phyloP scores from a whole-genome alignment of 805 yeast species.

The Candida hispaniensis region DNA sequence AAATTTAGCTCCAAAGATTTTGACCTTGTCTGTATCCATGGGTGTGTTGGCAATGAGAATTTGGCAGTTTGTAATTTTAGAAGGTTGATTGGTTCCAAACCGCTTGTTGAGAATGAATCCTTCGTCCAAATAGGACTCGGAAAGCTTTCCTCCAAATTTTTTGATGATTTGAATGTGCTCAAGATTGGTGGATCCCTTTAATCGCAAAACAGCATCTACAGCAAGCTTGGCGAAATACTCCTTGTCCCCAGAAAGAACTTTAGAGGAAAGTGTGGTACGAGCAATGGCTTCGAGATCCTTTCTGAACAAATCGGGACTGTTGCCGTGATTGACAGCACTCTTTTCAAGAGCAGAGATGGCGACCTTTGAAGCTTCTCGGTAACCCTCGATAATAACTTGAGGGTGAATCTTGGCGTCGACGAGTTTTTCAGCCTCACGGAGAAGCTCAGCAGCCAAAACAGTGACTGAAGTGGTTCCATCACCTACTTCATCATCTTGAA shows the following conservation, averaged over 20 bases:
- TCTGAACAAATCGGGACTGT: constrained; percentile 48
- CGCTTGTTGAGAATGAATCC: constrained; percentile 87
- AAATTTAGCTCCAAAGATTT: constrained; percentile 94
- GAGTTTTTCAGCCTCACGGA: constrained; percentile 89
- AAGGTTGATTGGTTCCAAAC: constrained; percentile 93
- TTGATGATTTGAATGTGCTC: constrained; percentile 90
- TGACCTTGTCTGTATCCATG: constrained; percentile 90
- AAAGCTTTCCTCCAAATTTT: constrained; percentile 82
- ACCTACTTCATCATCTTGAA: constrained; percentile 97
- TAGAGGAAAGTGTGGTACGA: constrained; percentile 85
- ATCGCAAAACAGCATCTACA: constrained; percentile 83
- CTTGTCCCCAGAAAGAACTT: constrained; percentile 90
- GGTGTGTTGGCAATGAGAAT: constrained; percentile 92
- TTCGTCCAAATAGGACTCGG: constrained; percentile 89
- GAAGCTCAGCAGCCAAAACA: constrained; percentile 83
- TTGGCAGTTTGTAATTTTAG: constrained; percentile 66
- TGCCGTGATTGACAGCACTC: constrained; percentile 64
- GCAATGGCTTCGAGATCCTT: constrained; percentile 79
- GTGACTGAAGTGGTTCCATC: constrained; percentile 98
- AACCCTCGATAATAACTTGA: constrained; percentile 94
- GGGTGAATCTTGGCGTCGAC: constrained; percentile 94
- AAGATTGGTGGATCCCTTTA: constrained; percentile 76
- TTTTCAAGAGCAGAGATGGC: constrained; percentile 72
- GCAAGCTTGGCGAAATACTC: constrained; percentile 81
- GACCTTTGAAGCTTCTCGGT: constrained; percentile 75